Evolutionary conservation across 2,329 filamentous ascomycete genomes (phyloP), one percentile per base, ranked within the genome.

Genomic region (Penicillium sp.): DNA sequence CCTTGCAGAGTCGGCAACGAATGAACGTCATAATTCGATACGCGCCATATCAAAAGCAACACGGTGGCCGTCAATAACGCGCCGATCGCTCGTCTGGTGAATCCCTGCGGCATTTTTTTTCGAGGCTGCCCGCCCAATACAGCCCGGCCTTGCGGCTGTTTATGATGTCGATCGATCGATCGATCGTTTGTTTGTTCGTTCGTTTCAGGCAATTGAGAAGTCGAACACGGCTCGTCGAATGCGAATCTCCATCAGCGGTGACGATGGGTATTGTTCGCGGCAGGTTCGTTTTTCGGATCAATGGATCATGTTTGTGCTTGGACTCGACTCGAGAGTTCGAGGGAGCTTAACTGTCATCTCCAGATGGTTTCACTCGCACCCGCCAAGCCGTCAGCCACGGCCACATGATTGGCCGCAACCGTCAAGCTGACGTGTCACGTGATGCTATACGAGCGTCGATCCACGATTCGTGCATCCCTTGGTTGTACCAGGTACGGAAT

Each of bases 71-170:
- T 52, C 14, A 58, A 38, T 48, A 58, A 43, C n/a, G 35, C 50
- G 46, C 49, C 56, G 48, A 58, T 54, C 50, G 38, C 56, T 45
- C 56, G 56, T 58, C 46, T 54, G 20, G 46, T 54, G 50, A 58
- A 58, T 28, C 50, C 51, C 47, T 58, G 56, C 14, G 56, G 56
- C 56, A 58, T 58, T 18, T 16, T 54, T n/a, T 40, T 16, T 21
- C 21, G n/a, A 18, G 11, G 14, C 38, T 42, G 18, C n/a, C n/a
- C 11, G 18, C 40, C n/a, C 45, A 23, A 30, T 23, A 30, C 52
- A 40, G 52, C 46, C 46, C 47, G 24, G 20, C 43, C 21, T n/a
- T 47, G 28, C 12, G 24, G 46, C 23, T 33, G 23, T n/a, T 28
- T 23, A 6, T 14, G 3, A 21, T 5, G 47, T 4, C 14, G 28